Evolutionary conservation across 2,329 filamentous ascomycete species (phyloP), one percentile per base, ranked within the genome.

Genomic region (Penicillium sp.): DNA sequence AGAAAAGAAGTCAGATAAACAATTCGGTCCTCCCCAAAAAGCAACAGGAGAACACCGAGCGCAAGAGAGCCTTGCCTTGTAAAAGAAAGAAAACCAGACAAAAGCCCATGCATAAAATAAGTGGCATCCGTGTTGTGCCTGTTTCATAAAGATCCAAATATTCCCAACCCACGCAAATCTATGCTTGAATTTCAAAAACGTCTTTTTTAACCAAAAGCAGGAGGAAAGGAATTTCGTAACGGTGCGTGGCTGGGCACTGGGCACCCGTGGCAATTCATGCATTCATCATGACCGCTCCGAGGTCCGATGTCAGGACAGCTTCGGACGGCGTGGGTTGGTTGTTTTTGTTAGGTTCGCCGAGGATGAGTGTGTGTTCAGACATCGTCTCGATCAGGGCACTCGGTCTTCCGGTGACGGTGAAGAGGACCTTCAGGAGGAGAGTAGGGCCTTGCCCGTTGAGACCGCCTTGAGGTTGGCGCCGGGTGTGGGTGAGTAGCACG

Each of bases 341-440:
- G 3, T 56, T 37, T 35, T 48, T 53, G 38, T 57, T 61, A 9
- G 63, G 55, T 45, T 67, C 62, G 42, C 53, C 59, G 22, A 67
- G 47, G 12, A 64, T 59, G 15, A 63, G 59, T 29, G 64, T 58
- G 42, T 65, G 64, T 48, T 68, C 64, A 5, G 64, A 62, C 52
- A 67, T 56, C 4, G 61, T 65, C 46, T 68, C 66, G 21, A 63
- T 56, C 21, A 69, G 54, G 19, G 61, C 61, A 41, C 56, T 62
- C 4, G 62, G 62, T 39, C 58, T 60, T 31, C 65, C 65, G 3
- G 59, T 54, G 12, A 66, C 64, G 3, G 68, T 69, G 45, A 70
- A 68, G 3, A 70, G 58, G 3, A 67, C 59, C 45, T 70, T 70
- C 37, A 69, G 55, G 3, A 69, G 48, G 47, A 59, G 58, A 1